Evolutionary conservation across 768 basidiomycete genomes (phyloP).

Genomic region (Lactarius sp.): DNA sequence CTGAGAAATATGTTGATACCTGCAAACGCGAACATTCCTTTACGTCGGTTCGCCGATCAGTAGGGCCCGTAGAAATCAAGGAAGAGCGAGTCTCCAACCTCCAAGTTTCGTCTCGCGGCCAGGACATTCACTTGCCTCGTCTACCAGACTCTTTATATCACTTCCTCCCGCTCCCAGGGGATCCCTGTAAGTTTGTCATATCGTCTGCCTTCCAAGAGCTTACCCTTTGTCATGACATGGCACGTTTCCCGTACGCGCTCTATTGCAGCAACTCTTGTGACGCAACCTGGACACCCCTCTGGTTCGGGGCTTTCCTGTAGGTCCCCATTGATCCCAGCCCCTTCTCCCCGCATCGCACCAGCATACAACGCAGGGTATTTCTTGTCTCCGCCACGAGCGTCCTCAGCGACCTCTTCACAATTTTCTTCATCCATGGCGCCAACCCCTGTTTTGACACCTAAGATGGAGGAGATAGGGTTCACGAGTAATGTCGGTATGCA

Average conservation of each 20-base stretch:
- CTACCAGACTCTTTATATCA: background rate
- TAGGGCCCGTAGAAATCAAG: background rate
- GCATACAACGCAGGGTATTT: background rate
- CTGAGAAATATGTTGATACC: conserved; percentile 20
- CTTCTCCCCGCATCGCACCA: background rate
- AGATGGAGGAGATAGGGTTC: background rate
- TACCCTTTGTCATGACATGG: background rate
- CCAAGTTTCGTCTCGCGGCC: background rate
- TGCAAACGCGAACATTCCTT: background rate
- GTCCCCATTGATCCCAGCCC: conserved; percentile 1
- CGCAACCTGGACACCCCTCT: background rate
- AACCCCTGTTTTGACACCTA: conserved; percentile 1
- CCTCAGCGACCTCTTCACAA: conserved; percentile 3
- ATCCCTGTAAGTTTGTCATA: background rate
- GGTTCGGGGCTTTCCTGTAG: background rate
- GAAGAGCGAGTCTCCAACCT: background rate
- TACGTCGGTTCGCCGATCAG: background rate
- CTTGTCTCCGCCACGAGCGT: background rate
- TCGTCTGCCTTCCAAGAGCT: background rate
- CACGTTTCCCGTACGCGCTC: background rate
- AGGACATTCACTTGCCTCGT: background rate
- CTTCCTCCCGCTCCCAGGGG: background rate
- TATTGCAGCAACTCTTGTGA: background rate
- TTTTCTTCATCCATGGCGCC: conserved; percentile 12
- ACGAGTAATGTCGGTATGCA: background rate